A percentile compares a stretch with the other conserved stretches of the same genome.
Conservation (phyloP, 441 rosid genomes). For the Croton setiger region DNA sequence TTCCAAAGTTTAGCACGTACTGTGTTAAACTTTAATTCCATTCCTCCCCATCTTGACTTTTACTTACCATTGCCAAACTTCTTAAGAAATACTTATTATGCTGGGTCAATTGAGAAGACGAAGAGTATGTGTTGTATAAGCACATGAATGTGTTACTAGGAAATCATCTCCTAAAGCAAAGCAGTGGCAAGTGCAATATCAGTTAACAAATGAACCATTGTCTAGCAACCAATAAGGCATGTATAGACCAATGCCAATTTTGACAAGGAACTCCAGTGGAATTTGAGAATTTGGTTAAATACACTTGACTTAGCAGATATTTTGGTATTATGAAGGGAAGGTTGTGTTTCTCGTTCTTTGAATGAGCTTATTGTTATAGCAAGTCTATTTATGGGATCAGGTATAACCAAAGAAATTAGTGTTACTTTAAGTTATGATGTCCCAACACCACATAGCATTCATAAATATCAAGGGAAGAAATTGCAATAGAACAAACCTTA, state of each 20-base stretch:
- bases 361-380: neutral
- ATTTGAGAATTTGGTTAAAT: neutral
- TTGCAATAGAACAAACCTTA: constrained; percentile 52
- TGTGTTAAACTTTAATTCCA: neutral
- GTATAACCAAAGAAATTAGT: neutral
- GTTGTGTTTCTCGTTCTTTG: neutral
- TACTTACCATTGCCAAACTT: neutral
- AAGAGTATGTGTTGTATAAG: neutral
- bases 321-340: neutral
- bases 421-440: neutral
- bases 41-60: neutral
- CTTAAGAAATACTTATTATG: neutral
- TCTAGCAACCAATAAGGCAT: neutral
- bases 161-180: too few relatives aligned
- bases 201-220: neutral
- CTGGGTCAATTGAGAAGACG: neutral
- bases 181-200: neutral
- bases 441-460: too few relatives aligned
- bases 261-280: neutral
- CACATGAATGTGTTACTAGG: neutral
- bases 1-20: neutral
- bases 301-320: neutral
- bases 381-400: neutral
- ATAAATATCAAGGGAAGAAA: constrained; percentile 18
- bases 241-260: neutral